Conservation (phyloP, 257 asterid species). For the Mitragyna speciosa region DNA sequence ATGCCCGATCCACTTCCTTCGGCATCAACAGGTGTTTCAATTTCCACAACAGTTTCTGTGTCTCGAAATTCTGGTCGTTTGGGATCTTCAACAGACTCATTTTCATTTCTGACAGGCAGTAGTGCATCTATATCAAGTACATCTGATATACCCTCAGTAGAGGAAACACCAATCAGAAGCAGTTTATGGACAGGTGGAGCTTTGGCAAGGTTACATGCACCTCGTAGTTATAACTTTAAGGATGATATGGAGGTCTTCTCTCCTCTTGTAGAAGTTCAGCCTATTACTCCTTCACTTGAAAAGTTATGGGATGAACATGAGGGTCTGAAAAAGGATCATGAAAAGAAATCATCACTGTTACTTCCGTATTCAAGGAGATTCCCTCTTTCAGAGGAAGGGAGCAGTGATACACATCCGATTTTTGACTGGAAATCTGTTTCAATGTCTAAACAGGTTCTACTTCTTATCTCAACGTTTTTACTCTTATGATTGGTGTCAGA, state of each 20-base stretch:
- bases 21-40: slow-evolving; percentile 57
- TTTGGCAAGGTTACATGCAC: slow-evolving; percentile 72
- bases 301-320: slow-evolving; percentile 69
- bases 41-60: slow-evolving; percentile 54
- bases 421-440: slow-evolving; percentile 74
- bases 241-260: slow-evolving; percentile 99
- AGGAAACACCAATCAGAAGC: slow-evolving; percentile 72
- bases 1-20: slow-evolving; percentile 99
- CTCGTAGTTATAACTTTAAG: slow-evolving; percentile 75
- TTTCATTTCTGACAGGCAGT: slow-evolving; percentile 54
- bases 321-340: slow-evolving; percentile 59
- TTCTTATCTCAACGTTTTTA: slow-evolving; percentile 8
- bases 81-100: slow-evolving; percentile 55
- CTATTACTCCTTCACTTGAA: slow-evolving; percentile 84
- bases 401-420: slow-evolving; percentile 54
- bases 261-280: slow-evolving; percentile 94
- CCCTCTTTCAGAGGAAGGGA: slow-evolving; percentile 65
- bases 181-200: slow-evolving; percentile 62
- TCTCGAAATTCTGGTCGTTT: slow-evolving; percentile 61
- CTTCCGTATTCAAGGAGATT: slow-evolving; percentile 66
- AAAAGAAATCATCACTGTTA: slow-evolving; percentile 54
- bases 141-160: slow-evolving; percentile 44
- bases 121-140: slow-evolving; percentile 44
- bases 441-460: slow-evolving; percentile 62
- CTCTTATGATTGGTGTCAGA: neutral